A percentile compares a stretch with the other conserved stretches of the same genome.
Conservation (phyloP, 306 rosid species). For the Vigna radiata region DNA sequence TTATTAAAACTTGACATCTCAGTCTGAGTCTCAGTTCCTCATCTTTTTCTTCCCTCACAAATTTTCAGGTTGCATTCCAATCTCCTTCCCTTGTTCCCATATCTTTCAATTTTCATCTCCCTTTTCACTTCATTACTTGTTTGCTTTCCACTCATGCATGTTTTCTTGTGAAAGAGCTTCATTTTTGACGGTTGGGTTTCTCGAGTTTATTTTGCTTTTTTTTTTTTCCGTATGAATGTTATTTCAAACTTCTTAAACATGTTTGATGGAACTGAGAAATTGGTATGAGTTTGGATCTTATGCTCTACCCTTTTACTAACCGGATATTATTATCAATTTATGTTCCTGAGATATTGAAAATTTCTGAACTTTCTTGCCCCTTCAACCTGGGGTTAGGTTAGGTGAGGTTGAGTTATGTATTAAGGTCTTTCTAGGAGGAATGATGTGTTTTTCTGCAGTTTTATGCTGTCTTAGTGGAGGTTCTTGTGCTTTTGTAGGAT, state of each 20-base stretch:
- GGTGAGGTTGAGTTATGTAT: neutral
- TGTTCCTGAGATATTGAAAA: neutral
- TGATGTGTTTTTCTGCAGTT: neutral
- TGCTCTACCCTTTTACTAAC: neutral
- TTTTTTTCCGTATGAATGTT: neutral
- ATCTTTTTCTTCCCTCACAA: neutral
- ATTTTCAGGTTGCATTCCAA: neutral
- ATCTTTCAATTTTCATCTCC: too few species aligned
- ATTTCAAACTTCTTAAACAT: neutral
- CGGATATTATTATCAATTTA: too few species aligned
- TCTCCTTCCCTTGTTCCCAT: neutral
- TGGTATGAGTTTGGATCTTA: slow-evolving; percentile 3
- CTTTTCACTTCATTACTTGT: neutral
- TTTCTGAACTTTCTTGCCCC: neutral
- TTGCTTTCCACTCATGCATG: neutral
- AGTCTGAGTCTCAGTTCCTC: slow-evolving; percentile 1
- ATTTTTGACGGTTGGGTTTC: neutral
- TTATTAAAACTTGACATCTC: too few species aligned
- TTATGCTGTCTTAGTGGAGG: slow-evolving; percentile 14
- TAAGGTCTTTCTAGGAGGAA: neutral
- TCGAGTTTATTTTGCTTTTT: neutral
- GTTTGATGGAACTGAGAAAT: slow-evolving; percentile 6
- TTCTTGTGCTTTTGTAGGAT: slow-evolving; percentile 46
- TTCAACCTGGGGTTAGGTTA: slow-evolving; percentile 10
- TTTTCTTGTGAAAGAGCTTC: neutral